Base-by-base conservation (phyloP, 2,329 filamentous ascomycete species). In the Sclerotinia trifoliorum region DNA sequence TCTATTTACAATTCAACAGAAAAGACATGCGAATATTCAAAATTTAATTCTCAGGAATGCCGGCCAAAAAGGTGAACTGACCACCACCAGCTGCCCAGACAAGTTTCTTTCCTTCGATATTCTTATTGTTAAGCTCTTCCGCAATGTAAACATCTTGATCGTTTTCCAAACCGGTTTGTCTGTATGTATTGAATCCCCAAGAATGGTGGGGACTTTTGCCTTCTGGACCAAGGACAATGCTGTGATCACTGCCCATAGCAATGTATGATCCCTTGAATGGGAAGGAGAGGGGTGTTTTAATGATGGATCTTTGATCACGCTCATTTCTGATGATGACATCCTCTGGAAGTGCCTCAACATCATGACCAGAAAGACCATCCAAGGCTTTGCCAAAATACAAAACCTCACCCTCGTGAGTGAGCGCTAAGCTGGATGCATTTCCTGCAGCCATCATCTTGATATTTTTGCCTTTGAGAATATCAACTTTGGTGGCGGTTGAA, bases 101-200 rank as follows among this genome's bases (percentile, higher is more conserved):
- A 60, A 97, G 83, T 78, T 88, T 87, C 80, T 90, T 88, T 57
- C 87, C 91, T 46, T 88, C 85, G 42, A 95, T 86, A 51, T 92
- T 93, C 19, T 88, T 91, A 81, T 96, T 96, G 75, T 95, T 90
- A 67, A 97, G 91, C 61, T 89, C 75, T 0, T 90, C 94, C 0
- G 94, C 92, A 29, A 86, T 83, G 73, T 90, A 85, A 35, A 96
- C 85, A 74, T 96, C 93, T 63, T 95, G 91, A 24, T 88, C 87
- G 1, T 84, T 88, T 56, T 90, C 91, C 74, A 88, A 88, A 21
- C 91, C 92, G 3, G 90, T 92, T 80, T 94, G 91, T 78, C 91
- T 93, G 74, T 89, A 93, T 58, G 86, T 86, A 17, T 87, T 90
- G 81, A 94, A 94, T 6, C 92, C 92, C 91, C 91, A 94, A 3